A percentile compares a stretch with the other conserved stretches of the same genome.
Conservation (phyloP, 2,329 filamentous ascomycete genomes). For the Ophiostoma populinum region DNA sequence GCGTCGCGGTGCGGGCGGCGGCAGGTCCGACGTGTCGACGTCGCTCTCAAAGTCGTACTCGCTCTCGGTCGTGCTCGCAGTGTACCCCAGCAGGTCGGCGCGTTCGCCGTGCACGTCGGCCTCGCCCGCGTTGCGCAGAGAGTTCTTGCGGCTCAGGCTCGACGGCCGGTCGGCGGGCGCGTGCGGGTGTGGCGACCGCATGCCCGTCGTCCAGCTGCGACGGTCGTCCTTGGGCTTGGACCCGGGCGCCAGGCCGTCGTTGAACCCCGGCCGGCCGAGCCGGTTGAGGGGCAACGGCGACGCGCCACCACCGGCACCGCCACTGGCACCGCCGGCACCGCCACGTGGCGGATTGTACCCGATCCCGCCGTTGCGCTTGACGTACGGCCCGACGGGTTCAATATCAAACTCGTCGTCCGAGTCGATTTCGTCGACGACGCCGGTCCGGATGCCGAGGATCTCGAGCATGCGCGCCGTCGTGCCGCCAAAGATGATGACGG, state of each 20-base stretch:
- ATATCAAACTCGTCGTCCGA: slow-evolving; percentile 99
- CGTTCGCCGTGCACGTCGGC: slow-evolving; percentile 22
- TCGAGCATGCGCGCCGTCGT: slow-evolving; percentile 96
- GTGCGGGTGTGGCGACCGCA: slow-evolving; percentile 29
- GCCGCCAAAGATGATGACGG: slow-evolving; percentile 96
- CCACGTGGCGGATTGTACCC: slow-evolving; percentile 58
- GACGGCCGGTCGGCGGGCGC: slow-evolving; percentile 20
- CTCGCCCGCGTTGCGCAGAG: slow-evolving; percentile 13
- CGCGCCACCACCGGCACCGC: slow-evolving; percentile 22
- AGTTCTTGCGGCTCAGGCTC: slow-evolving; percentile 36
- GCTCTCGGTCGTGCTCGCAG: slow-evolving; percentile 31
- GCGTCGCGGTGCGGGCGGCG: slow-evolving; percentile 35
- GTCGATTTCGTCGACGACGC: slow-evolving; percentile 91
- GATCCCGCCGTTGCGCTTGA: slow-evolving; percentile 64
- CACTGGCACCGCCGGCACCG: slow-evolving; percentile 20
- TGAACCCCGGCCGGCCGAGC: slow-evolving; percentile 19
- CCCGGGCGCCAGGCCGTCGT: slow-evolving; percentile 11
- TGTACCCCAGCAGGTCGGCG: slow-evolving; percentile 35
- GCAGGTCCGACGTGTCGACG: slow-evolving; percentile 49
- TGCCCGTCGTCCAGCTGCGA: slow-evolving; percentile 35
- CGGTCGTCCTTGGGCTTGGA: slow-evolving; percentile 15
- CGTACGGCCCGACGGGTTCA: slow-evolving; percentile 58
- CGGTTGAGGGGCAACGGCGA: slow-evolving; percentile 38
- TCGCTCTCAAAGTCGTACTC: slow-evolving; percentile 38
- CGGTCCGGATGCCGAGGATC: slow-evolving; percentile 89